A percentile compares a stretch with the other conserved stretches of the same genome.
phyloP scores from a whole-genome alignment of 441 rosid genomes.

The Monsonia emarginata region DNA sequence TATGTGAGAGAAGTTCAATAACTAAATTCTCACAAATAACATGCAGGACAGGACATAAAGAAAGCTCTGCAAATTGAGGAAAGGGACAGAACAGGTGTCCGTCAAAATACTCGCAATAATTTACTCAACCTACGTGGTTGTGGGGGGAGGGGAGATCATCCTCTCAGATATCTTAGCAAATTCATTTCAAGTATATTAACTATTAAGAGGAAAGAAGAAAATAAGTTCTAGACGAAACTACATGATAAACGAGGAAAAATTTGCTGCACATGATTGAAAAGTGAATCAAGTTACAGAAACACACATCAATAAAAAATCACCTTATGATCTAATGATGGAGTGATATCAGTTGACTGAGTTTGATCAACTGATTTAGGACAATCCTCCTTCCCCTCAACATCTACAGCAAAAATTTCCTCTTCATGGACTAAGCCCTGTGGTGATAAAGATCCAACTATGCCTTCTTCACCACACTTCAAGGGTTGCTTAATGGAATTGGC shows the following conservation, averaged over 20 bases:
- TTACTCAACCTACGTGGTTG: not conserved
- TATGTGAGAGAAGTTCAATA: not conserved
- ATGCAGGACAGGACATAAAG: slow-evolving; percentile 7
- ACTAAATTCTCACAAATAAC: not conserved
- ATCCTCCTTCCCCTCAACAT: slow-evolving; percentile 22
- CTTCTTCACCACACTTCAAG: slow-evolving; percentile 21
- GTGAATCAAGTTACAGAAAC: not conserved
- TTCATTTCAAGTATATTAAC: not conserved
- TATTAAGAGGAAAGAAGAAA: not conserved
- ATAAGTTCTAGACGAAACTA: too few species aligned
- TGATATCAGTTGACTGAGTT: slow-evolving; percentile 23
- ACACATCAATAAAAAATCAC: slow-evolving; percentile 19
- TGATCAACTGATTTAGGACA: slow-evolving; percentile 17
- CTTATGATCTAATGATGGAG: slow-evolving; percentile 25
- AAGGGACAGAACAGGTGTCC: too few species aligned
- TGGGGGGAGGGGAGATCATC: not conserved
- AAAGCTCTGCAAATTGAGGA: not conserved
- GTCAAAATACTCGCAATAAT: not conserved
- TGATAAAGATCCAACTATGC: slow-evolving; percentile 24
- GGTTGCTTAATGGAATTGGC: slow-evolving; percentile 29
- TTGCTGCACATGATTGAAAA: too few species aligned
- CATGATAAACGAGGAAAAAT: not conserved
- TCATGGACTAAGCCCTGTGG: slow-evolving; percentile 20
- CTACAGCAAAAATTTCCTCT: slow-evolving; percentile 20
- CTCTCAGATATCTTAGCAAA: not conserved